Conservation (phyloP, 140 eudicot species). For the Flaveria floridana region DNA sequence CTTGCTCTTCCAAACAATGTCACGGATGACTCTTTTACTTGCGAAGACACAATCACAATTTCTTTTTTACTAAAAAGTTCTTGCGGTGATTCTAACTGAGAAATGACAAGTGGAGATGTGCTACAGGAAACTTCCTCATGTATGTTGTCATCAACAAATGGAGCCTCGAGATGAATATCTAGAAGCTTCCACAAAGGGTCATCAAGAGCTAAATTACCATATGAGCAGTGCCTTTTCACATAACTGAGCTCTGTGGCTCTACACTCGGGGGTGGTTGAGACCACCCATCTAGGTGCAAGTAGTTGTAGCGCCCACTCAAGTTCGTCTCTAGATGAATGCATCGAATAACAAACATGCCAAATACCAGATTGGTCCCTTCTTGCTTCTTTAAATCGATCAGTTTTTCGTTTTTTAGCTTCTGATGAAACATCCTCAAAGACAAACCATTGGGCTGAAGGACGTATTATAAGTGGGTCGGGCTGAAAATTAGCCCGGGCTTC, state of each 20-base stretch:
- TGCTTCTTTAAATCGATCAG: constrained; percentile 47
- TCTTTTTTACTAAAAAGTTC: constrained; percentile 24
- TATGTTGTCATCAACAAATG: constrained; percentile 32
- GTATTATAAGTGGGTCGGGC: constrained; percentile 75
- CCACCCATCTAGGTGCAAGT: constrained; percentile 84
- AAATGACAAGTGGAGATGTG: constrained; percentile 29
- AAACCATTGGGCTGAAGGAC: constrained; percentile 82
- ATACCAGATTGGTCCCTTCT: constrained; percentile 66
- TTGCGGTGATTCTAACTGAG: constrained; percentile 30
- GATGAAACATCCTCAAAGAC: constrained; percentile 53
- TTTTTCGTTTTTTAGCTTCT: constrained; percentile 42
- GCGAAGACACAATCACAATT: constrained; percentile 45
- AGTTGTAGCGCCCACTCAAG: constrained; percentile 81
- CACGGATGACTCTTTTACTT: constrained; percentile 45
- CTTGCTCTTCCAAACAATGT: constrained; percentile 91
- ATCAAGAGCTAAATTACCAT: constrained; percentile 36
- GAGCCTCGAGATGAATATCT: constrained; percentile 43
- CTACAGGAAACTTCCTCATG: constrained; percentile 18
- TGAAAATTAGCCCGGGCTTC: constrained; percentile 63
- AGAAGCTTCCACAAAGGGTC: constrained; percentile 66
- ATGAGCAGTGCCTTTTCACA: constrained; percentile 57
- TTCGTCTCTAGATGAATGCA: constrained; percentile 88
- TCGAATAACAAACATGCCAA: constrained; percentile 86
- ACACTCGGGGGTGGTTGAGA: constrained; percentile 75
- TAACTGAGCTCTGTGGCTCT: constrained; percentile 73